phyloP scores from a whole-genome alignment of 2,329 filamentous ascomycete species.

The Parastagonospora nodorum region DNA sequence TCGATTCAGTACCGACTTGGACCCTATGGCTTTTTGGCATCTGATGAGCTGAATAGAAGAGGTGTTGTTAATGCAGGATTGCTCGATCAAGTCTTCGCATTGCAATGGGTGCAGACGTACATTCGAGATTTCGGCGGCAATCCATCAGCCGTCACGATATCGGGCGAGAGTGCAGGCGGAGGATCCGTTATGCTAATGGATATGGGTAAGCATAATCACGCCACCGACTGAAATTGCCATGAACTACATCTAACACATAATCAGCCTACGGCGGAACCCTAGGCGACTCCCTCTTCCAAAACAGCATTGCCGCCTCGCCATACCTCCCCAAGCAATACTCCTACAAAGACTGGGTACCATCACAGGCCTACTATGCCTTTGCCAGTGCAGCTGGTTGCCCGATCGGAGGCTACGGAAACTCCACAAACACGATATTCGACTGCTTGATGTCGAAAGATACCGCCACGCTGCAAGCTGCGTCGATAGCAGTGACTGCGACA shows the following conservation, averaged over 20 bases:
- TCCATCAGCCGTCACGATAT: conserved; percentile 35
- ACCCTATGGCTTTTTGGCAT: conserved; percentile 51
- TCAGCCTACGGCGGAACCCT: conserved; percentile 39
- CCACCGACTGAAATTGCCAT: too few species aligned
- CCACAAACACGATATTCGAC: conserved; percentile 46
- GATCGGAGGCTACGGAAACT: conserved; percentile 18
- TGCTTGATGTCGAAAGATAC: conserved; percentile 48
- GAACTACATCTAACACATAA: conserved; percentile 22
- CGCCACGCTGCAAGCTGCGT: conserved; percentile 45
- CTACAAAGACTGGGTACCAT: conserved; percentile 54
- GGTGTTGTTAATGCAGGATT: conserved; percentile 48
- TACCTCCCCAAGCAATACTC: conserved; percentile 61
- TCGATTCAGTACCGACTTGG: conserved; percentile 39
- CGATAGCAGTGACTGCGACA: conserved; percentile 34
- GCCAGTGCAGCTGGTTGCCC: conserved; percentile 38
- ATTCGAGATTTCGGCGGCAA: conserved; percentile 43
- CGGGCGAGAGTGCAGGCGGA: conserved; percentile 44
- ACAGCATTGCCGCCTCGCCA: conserved; percentile 51
- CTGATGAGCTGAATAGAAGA: conserved; percentile 42
- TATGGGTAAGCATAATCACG: background rate
- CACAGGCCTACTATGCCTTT: conserved; percentile 54
- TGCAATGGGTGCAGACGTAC: conserved; percentile 58
- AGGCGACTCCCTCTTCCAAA: conserved; percentile 42
- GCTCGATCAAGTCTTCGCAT: conserved; percentile 55
- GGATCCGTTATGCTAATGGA: conserved; percentile 12